A percentile compares a stretch with the other conserved stretches of the same genome.
These are phyloP conservation scores for Amanita pallidorosea DNA, from an alignment of 768 basidiomycete genomes.

Conservation along the genomic window DNA sequence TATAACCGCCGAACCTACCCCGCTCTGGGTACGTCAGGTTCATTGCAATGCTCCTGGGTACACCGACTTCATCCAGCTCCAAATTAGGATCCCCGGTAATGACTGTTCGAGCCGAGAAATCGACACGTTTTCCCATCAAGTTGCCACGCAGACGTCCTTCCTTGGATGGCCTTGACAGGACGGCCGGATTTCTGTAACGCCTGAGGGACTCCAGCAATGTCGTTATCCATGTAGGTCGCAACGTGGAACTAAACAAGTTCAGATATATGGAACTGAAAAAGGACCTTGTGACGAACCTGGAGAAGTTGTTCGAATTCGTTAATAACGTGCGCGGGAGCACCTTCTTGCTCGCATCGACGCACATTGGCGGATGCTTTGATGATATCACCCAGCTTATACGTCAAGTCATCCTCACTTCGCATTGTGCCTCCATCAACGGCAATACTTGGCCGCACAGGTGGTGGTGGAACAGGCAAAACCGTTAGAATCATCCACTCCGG, in stretches of 20 bases:
- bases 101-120: constrained; percentile 97
- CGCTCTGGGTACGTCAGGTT: constrained; percentile 96
- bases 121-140: constrained; percentile 98
- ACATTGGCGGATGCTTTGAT: constrained; percentile 93
- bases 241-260: constrained; percentile 72
- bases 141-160: constrained; percentile 97
- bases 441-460: constrained; percentile 96
- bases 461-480: constrained; percentile 94
- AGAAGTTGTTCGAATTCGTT: constrained; percentile 93
- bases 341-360: constrained; percentile 88
- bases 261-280: constrained; percentile 1
- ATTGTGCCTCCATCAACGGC: constrained; percentile 94
- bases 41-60: constrained; percentile 93
- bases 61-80: constrained; percentile 93
- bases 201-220: constrained; percentile 96
- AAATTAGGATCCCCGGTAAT: constrained; percentile 99
- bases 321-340: constrained; percentile 92
- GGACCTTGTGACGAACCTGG: constrained; percentile 46
- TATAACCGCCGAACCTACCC: constrained; percentile 36
- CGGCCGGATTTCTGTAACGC: constrained; percentile 95
- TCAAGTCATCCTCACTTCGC: constrained; percentile 97
- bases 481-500: constrained; percentile 99
- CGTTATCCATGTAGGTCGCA: constrained; percentile 99
- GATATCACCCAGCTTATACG: constrained; percentile 95
- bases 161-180: constrained; percentile 97